These are phyloP conservation scores for Ganoderma meredithae DNA, from an alignment of 1,284 basidiomycete species.

Conservation along the genomic window DNA sequence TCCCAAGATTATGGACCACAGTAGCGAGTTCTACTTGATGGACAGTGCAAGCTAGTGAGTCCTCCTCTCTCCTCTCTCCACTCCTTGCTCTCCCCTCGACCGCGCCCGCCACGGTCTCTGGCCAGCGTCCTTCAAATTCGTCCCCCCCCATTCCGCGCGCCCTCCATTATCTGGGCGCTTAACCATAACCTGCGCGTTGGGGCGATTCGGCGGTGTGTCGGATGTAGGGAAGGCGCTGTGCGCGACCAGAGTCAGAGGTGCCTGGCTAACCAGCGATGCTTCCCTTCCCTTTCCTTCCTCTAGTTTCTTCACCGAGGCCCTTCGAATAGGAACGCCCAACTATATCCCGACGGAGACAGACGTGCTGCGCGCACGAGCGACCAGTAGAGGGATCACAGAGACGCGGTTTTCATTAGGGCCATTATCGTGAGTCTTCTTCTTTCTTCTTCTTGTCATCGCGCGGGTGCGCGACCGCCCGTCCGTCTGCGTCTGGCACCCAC, in stretches of 20 bases:
- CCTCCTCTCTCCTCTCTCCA: slow-evolving; percentile 34
- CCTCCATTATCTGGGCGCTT: not conserved
- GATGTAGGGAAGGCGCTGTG: slow-evolving; percentile 5
- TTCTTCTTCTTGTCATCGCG: too few species aligned
- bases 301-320: slow-evolving; percentile 90
- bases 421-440: slow-evolving; percentile 54
- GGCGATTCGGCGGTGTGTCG: slow-evolving; percentile 12
- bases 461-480: not conserved
- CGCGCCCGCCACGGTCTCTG: slow-evolving; percentile 12
- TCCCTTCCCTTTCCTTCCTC: not conserved
- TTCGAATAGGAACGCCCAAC: slow-evolving; percentile 80
- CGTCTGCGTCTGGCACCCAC: not conserved
- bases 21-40: slow-evolving; percentile 95
- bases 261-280: slow-evolving; percentile 8
- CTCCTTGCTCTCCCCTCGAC: slow-evolving; percentile 28
- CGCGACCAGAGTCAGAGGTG: slow-evolving; percentile 6
- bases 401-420: slow-evolving; percentile 81
- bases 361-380: slow-evolving; percentile 88
- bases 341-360: slow-evolving; percentile 92
- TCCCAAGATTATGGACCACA: slow-evolving; percentile 85
- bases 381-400: slow-evolving; percentile 94
- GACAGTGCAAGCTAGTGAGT: slow-evolving; percentile 92
- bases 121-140: not conserved
- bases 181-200: not conserved
- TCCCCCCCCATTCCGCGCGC: not conserved